A percentile compares a stretch with the other conserved stretches of the same genome.
phyloP scores from a whole-genome alignment of 83 land plant genomes.

The Diphasiastrum complanatum region DNA sequence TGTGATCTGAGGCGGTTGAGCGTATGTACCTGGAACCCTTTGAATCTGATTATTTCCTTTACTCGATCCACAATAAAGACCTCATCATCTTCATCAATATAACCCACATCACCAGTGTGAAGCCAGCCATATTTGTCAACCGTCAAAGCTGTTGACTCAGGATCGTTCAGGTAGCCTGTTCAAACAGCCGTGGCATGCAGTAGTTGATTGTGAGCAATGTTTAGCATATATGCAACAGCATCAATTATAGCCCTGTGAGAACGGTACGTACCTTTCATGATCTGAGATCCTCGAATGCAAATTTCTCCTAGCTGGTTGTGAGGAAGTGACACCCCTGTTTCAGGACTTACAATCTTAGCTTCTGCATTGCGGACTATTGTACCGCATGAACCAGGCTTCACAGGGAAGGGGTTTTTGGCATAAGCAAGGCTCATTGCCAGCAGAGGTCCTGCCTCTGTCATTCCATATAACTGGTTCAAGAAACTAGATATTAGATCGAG shows the following conservation, averaged over 20 bases:
- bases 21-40: conserved; percentile 40
- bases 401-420: conserved; percentile 48
- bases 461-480: conserved; percentile 62
- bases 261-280: conserved; percentile 66
- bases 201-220: not conserved
- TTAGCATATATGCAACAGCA: too few relatives aligned
- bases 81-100: conserved; percentile 56
- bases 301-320: conserved; percentile 72
- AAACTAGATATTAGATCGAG: not conserved
- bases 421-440: conserved; percentile 52
- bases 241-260: too few relatives aligned
- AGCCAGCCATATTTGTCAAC: conserved; percentile 56
- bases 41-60: conserved; percentile 58
- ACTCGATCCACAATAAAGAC: conserved; percentile 56
- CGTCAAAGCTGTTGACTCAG: conserved; percentile 36
- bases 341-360: conserved; percentile 60
- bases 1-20: too few relatives aligned
- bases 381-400: conserved; percentile 64
- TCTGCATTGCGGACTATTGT: conserved; percentile 59
- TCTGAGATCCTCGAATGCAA: conserved; percentile 57
- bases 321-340: conserved; percentile 53
- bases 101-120: conserved; percentile 50
- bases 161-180: conserved; percentile 45
- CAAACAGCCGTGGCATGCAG: not conserved
- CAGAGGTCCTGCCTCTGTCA: conserved; percentile 81